A percentile compares a stretch with the other conserved stretches of the same genome.
These are phyloP conservation scores for Paramyrothecium sp. DNA, from an alignment of 2,329 filamentous ascomycete species.

Conservation along the genomic window DNA sequence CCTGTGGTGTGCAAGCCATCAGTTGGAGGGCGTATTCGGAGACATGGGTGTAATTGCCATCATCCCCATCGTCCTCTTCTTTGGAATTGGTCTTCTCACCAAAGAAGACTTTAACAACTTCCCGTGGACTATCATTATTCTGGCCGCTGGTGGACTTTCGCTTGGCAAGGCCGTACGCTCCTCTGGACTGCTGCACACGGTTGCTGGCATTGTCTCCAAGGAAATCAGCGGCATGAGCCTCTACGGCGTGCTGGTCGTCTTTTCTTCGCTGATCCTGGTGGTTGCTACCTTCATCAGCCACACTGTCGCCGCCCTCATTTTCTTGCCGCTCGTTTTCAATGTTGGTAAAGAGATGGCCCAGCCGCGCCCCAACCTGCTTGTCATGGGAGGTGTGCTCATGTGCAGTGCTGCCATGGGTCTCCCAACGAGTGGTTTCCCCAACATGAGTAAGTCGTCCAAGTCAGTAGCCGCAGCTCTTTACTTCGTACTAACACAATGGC, in stretches of 20 bases:
- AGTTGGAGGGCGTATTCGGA: conserved; percentile 83
- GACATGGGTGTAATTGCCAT: conserved; percentile 99
- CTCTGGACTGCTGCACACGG: conserved; percentile 85
- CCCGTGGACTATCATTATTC: conserved; percentile 98
- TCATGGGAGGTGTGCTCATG: conserved; percentile 95
- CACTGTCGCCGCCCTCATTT: conserved; percentile 92
- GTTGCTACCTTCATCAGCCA: conserved; percentile 98
- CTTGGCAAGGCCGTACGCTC: conserved; percentile 93
- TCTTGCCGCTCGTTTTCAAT: conserved; percentile 84
- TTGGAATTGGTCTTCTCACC: conserved; percentile 91
- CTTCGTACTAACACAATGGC: conserved; percentile 15
- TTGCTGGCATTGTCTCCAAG: conserved; percentile 74
- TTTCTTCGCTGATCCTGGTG: conserved; percentile 79
- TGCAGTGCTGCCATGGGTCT: conserved; percentile 95
- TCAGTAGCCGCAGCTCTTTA: background rate
- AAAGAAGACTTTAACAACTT: conserved; percentile 99
- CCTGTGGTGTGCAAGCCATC: conserved; percentile 90
- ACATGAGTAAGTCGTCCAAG: conserved; percentile 81
- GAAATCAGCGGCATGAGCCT: conserved; percentile 75
- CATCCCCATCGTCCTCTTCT: conserved; percentile 93
- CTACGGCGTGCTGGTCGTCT: conserved; percentile 84
- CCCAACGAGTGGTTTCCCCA: conserved; percentile 94
- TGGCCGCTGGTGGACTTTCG: conserved; percentile 88
- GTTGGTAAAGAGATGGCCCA: conserved; percentile 84
- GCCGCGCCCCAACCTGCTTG: conserved; percentile 89